Conservation (phyloP, 441 rosid genomes). For the Capsella rubella region DNA sequence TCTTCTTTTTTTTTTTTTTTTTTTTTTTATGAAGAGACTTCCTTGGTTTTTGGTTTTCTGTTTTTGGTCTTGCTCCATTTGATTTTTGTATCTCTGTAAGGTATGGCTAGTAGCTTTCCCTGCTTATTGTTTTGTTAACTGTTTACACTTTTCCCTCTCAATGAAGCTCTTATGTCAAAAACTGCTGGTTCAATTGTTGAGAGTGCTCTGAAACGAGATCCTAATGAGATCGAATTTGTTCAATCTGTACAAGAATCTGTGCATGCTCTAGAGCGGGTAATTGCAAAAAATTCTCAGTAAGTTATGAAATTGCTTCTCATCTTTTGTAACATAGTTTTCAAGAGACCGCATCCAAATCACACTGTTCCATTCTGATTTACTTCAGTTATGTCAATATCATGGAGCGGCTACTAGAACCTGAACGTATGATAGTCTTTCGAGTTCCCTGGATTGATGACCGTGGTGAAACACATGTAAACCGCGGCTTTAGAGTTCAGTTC, state of each 20-base stretch:
- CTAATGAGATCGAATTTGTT: conserved; percentile 92
- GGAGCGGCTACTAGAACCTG: conserved; percentile 97
- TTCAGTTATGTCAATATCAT: conserved; percentile 93
- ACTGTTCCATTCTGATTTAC: conserved; percentile 41
- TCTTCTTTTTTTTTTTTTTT: background rate
- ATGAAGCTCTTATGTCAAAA: conserved; percentile 99
- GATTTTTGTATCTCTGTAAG: conserved; percentile 25
- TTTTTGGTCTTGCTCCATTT: conserved; percentile 12
- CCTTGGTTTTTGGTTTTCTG: conserved; percentile 22
- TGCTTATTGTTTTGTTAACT: conserved; percentile 38
- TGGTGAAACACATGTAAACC: conserved; percentile 95
- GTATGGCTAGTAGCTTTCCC: conserved; percentile 25
- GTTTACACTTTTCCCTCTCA: conserved; percentile 23
- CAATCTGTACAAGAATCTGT: conserved; percentile 96
- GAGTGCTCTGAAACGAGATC: conserved; percentile 91
- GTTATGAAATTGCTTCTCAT: conserved; percentile 48
- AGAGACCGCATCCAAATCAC: conserved; percentile 31
- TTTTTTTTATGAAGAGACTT: conserved; percentile 8
- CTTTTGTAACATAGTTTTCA: conserved; percentile 37
- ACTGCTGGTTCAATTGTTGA: conserved; percentile 98
- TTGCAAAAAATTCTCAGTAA: conserved; percentile 96
- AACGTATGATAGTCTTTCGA: conserved; percentile 90
- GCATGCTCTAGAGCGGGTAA: conserved; percentile 98
- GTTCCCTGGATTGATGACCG: conserved; percentile 99
- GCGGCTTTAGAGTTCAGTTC: conserved; percentile 97